phyloP scores from a whole-genome alignment of 2,329 filamentous ascomycete species.

The Penicillium sp. region DNA sequence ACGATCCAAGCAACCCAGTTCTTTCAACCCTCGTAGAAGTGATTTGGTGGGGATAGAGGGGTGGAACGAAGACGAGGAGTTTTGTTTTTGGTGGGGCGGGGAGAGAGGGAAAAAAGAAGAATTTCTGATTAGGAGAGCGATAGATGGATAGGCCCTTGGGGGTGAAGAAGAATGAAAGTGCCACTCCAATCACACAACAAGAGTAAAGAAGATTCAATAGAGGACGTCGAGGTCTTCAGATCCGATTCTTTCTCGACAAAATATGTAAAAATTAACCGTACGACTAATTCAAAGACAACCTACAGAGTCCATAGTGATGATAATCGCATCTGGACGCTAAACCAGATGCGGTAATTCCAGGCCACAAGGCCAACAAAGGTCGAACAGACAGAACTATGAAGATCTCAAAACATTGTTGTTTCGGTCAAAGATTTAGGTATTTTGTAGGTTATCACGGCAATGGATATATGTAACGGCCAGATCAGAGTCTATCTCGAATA shows the following conservation, averaged over 20 bases:
- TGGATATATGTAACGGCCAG: not conserved
- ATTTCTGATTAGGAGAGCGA: conserved; percentile 27
- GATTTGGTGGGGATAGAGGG: conserved; percentile 19
- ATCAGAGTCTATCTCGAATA: conserved; percentile 1
- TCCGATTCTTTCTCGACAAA: not conserved
- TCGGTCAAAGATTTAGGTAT: not conserved
- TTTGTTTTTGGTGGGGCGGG: conserved; percentile 35
- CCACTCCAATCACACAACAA: conserved; percentile 3
- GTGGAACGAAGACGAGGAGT: conserved; percentile 24
- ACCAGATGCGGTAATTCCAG: conserved; percentile 12
- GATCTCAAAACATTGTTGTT: not conserved
- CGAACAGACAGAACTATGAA: not conserved
- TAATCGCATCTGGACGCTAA: conserved; percentile 19
- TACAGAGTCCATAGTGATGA: conserved; percentile 14
- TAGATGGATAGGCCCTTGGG: conserved; percentile 22
- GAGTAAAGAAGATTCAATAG: conserved; percentile 1
- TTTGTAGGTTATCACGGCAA: not conserved
- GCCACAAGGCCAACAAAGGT: conserved; percentile 10
- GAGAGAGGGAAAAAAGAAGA: conserved; percentile 29
- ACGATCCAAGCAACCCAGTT: conserved; percentile 25
- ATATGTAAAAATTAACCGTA: not conserved
- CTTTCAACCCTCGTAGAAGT: conserved; percentile 18
- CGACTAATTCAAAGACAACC: conserved; percentile 7
- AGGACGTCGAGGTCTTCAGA: not conserved
- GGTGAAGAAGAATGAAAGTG: not conserved